Conservation (phyloP, 139 green algal genomes). For the Micromonas commoda region DNA sequence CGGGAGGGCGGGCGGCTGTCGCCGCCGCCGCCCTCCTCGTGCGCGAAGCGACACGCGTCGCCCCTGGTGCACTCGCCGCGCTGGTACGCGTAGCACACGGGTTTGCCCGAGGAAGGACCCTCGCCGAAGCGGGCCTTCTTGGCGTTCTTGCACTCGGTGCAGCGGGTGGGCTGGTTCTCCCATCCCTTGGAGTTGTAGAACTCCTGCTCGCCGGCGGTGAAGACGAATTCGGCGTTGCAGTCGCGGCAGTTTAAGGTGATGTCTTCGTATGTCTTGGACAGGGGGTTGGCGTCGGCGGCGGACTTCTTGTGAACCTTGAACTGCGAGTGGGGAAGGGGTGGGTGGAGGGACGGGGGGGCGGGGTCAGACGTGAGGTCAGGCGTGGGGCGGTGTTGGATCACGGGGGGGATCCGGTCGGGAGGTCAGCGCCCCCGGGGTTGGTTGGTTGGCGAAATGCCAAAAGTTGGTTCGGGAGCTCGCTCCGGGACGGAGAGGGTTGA, state of each 20-base stretch:
- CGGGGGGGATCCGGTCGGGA: too few species aligned
- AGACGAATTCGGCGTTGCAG: constrained; percentile 28
- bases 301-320: constrained; percentile 34
- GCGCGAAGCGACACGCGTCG: constrained; percentile 40
- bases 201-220: constrained; percentile 29
- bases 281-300: neutral
- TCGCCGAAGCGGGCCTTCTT: constrained; percentile 29
- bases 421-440: too few species aligned
- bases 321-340: too few species aligned
- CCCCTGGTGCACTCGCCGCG: constrained; percentile 40
- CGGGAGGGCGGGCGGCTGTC: neutral
- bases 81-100: constrained; percentile 43
- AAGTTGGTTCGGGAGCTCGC: too few species aligned
- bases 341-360: too few species aligned
- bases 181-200: constrained; percentile 26
- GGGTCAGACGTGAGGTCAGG: too few species aligned
- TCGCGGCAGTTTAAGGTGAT: constrained; percentile 27
- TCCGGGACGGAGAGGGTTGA: too few species aligned
- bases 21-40: constrained; percentile 28
- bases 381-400: too few species aligned
- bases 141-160: constrained; percentile 22
- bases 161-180: constrained; percentile 25
- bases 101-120: neutral
- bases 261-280: constrained; percentile 1
- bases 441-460: too few species aligned